Percentiles rank a stretch among this genome's conserved stretches.
Evolutionary conservation across 208 protist genomes (phyloP).

Genomic region (Acanthamoeba royreba): DNA sequence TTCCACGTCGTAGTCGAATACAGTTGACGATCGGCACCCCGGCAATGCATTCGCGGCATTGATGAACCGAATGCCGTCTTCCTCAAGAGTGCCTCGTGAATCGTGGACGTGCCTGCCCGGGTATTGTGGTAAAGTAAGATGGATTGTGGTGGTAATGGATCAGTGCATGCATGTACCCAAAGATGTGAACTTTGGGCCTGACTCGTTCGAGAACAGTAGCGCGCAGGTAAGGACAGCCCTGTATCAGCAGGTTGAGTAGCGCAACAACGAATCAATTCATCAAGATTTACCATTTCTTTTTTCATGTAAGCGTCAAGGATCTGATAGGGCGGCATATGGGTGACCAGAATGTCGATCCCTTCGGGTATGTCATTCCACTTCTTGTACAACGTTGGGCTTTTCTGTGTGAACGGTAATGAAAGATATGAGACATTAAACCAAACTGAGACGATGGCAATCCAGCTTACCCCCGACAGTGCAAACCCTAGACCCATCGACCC

Average conservation of each 20-base stretch:
- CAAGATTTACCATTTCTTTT: not conserved
- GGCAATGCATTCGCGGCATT: not conserved
- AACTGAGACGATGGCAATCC: too few relatives aligned
- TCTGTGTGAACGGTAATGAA: not conserved
- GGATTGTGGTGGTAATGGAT: not conserved
- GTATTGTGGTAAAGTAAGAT: not conserved
- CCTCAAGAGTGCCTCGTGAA: not conserved
- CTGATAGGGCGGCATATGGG: not conserved
- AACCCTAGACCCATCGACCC: constrained; percentile 6
- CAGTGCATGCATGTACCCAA: not conserved
- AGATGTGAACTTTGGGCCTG: constrained; percentile 20
- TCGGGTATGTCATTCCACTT: not conserved
- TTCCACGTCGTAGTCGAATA: constrained; percentile 19
- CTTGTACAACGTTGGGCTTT: not conserved
- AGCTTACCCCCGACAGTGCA: not conserved
- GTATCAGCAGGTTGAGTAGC: not conserved
- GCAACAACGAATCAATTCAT: not conserved
- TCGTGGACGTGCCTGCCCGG: not conserved
- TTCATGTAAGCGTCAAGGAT: constrained; percentile 4
- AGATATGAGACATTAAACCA: not conserved
- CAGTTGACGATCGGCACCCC: not conserved
- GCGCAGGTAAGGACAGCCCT: not conserved
- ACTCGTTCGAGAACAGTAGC: not conserved
- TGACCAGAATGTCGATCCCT: constrained; percentile 13
- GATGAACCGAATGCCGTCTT: constrained; percentile 11